These are phyloP conservation scores for Penicillium dipodomyicola DNA, from an alignment of 495 filamentous ascomycete species.

Conservation along the genomic window DNA sequence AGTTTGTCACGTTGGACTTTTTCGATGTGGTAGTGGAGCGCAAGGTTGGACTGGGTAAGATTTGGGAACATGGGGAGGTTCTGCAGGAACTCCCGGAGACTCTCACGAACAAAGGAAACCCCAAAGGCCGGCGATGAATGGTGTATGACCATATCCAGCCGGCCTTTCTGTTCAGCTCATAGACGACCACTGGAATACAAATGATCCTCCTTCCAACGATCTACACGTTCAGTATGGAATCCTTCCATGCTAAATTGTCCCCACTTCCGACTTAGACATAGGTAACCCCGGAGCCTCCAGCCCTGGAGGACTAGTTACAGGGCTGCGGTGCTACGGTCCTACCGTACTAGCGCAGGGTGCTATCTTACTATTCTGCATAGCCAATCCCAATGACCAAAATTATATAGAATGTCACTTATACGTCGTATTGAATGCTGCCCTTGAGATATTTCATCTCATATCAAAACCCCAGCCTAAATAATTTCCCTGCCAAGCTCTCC, in stretches of 20 bases:
- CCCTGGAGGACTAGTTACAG: neutral
- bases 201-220: neutral
- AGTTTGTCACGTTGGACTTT: constrained; percentile 43
- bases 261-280: neutral
- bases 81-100: constrained; percentile 50
- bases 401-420: neutral
- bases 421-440: neutral
- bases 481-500: neutral
- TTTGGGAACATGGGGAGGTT: constrained; percentile 64
- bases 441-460: neutral
- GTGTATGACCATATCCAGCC: neutral
- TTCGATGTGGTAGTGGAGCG: constrained; percentile 56
- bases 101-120: constrained; percentile 31
- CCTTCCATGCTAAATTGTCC: neutral
- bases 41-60: constrained; percentile 54
- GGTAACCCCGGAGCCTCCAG: neutral
- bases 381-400: neutral
- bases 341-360: neutral
- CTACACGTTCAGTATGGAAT: neutral
- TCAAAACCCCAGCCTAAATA: neutral
- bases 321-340: neutral
- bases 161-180: neutral
- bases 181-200: neutral
- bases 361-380: neutral
- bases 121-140: constrained; percentile 32